phyloP scores from a whole-genome alignment of 192 early-diverging fungal genomes.

The Linnemannia zychae region DNA sequence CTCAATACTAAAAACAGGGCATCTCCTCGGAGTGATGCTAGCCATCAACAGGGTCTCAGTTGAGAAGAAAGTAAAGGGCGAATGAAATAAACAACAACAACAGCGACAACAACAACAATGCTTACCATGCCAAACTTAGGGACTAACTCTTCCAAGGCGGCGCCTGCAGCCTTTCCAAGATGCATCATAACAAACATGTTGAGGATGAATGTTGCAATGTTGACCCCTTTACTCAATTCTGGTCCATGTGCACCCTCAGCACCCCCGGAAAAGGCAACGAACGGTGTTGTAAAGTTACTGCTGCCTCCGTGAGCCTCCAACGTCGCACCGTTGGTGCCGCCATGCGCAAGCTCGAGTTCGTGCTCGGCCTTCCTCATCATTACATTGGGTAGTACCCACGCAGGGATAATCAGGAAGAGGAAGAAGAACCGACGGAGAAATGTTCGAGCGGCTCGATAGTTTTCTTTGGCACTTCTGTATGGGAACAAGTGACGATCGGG shows the following conservation, averaged over 20 bases:
- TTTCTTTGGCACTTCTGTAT: constrained; percentile 31
- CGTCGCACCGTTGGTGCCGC: neutral
- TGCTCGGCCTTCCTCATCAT: constrained; percentile 25
- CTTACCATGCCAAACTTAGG: constrained; percentile 47
- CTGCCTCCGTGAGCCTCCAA: neutral
- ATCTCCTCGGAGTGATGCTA: neutral
- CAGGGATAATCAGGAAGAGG: constrained; percentile 39
- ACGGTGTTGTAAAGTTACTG: constrained; percentile 7
- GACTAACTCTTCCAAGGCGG: constrained; percentile 38
- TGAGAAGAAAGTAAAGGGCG: no score
- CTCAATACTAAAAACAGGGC: neutral
- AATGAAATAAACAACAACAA: no score
- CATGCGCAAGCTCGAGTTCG: neutral
- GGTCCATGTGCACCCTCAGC: constrained; percentile 10
- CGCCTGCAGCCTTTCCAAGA: constrained; percentile 42
- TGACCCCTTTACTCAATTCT: constrained; percentile 30
- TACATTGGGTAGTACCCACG: constrained; percentile 43
- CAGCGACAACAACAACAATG: neutral
- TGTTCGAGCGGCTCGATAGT: constrained; percentile 27
- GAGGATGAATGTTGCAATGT: constrained; percentile 31
- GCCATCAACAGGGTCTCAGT: neutral
- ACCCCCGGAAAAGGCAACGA: neutral
- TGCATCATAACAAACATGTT: constrained; percentile 53
- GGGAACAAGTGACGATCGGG: constrained; percentile 46
- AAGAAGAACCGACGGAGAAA: constrained; percentile 49